These are phyloP conservation scores for Fusarium cicatricum DNA, from an alignment of 2,329 filamentous ascomycete species.

Conservation along the genomic window DNA sequence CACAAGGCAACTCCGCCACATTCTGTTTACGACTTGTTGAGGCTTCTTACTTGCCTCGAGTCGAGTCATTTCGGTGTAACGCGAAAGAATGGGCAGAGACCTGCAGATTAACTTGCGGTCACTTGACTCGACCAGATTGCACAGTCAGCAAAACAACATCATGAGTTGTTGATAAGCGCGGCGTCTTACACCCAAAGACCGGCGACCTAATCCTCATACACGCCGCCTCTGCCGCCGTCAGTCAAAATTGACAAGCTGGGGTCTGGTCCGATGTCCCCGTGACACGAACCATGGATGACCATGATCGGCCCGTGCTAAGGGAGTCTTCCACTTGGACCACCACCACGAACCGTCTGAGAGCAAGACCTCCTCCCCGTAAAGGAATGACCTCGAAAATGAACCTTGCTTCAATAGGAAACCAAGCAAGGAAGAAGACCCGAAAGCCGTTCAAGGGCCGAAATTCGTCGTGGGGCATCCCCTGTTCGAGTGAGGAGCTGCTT, in stretches of 20 bases:
- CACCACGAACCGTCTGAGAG: conserved; percentile 8
- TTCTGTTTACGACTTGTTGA: conserved; percentile 5
- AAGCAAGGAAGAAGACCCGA: conserved; percentile 34
- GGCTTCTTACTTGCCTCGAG: conserved; percentile 8
- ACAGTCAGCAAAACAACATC: not conserved
- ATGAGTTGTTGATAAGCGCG: conserved; percentile 20
- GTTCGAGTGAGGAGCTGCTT: conserved; percentile 3
- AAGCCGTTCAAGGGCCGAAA: conserved; percentile 37
- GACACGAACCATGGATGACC: conserved; percentile 12
- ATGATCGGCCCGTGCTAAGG: conserved; percentile 27
- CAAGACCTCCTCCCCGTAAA: conserved; percentile 31
- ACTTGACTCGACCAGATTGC: conserved; percentile 25
- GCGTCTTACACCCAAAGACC: not conserved
- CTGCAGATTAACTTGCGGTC: conserved; percentile 20
- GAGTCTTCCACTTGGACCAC: conserved; percentile 9
- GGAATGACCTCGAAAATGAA: conserved; percentile 28
- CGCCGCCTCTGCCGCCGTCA: conserved; percentile 20
- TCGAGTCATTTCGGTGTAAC: conserved; percentile 33
- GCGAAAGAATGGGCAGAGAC: conserved; percentile 15
- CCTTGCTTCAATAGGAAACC: conserved; percentile 19
- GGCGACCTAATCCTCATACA: not conserved
- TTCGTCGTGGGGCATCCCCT: conserved; percentile 28
- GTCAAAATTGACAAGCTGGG: conserved; percentile 3
- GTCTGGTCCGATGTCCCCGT: conserved; percentile 6
- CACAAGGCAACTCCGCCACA: conserved; percentile 20